Evolutionary conservation across 1,284 basidiomycete genomes (phyloP), one percentile per base, ranked within the genome.

Genomic region (Ceratobasidium sp.): DNA sequence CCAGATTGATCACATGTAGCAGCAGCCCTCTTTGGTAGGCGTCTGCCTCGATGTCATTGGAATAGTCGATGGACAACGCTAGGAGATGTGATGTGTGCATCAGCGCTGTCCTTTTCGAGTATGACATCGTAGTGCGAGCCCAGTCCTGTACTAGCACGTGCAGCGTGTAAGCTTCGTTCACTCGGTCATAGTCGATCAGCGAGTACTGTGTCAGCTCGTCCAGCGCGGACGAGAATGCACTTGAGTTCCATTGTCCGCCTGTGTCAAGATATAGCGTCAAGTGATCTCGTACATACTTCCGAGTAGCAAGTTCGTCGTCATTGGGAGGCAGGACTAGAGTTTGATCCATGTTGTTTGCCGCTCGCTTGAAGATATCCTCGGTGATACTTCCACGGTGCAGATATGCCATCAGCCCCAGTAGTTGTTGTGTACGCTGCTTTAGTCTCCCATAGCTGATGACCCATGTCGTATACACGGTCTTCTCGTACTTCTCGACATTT

Each of bases 391-490:
- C 66, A 44, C 51, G 7, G n/a, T 68, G 66, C 7, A 68, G 23
- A 18, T 49, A 68, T 12, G 66, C 66, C 26, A 51, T 9, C 3
- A 68, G 46, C 66, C 44, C 42, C 15, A 68, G 53, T 2, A 77
- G 20, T 9, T 58, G 26, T 2, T 33, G 26, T 6, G 76, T 33
- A 1, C 9, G 42, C 7, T 4, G 13, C 4, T 26, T 20, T 15
- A 78, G 46, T 23, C 20, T 9, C 7, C 61, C 28, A 46, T 73
- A 78, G 10, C 68, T 72, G 15, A 72, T 42, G 26, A 49, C 18
- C 56, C 69, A 60, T 3, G 77, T 39, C 3, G 69, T 70, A 33
- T 78, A 53, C 20, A 73, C 69, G 26, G 55, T 66, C 12, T 55
- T 7, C 58, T 58, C 26, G 44, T 78, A 78, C 15, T 39, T 18